phyloP scores from a whole-genome alignment of 2,329 filamentous ascomycete genomes.

The Dryadomyces quercus-mongolicae region DNA sequence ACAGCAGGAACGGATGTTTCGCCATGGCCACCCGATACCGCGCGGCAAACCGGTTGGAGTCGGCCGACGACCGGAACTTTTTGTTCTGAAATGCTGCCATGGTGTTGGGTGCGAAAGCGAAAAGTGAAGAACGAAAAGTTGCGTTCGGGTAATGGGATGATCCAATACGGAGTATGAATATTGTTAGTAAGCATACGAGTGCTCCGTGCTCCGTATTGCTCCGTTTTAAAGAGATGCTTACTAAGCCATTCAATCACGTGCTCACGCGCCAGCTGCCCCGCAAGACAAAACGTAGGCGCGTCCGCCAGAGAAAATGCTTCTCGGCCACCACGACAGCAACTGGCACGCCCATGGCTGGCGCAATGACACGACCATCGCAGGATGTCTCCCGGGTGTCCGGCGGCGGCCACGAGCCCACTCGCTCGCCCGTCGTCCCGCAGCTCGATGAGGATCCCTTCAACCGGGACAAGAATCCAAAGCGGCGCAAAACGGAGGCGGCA shows the following conservation, averaged over 20 bases:
- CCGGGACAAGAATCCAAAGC: slow-evolving; percentile 8
- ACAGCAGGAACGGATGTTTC: slow-evolving; percentile 78
- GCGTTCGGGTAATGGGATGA: neutral
- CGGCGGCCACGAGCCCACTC: slow-evolving; percentile 3
- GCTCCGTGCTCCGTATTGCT: too few relatives aligned
- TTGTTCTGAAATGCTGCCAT: slow-evolving; percentile 46
- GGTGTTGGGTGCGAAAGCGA: neutral
- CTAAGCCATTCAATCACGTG: neutral
- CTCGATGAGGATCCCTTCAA: slow-evolving; percentile 6
- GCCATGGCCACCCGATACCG: slow-evolving; percentile 65
- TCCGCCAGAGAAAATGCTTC: neutral
- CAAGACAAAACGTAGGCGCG: neutral
- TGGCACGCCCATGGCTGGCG: neutral
- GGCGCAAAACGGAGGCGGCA: slow-evolving; percentile 4
- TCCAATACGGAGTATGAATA: too few relatives aligned
- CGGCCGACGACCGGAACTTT: slow-evolving; percentile 55
- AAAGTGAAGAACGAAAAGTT: too few relatives aligned
- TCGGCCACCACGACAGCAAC: neutral
- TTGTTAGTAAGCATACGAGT: neutral
- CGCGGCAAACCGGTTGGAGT: slow-evolving; percentile 57
- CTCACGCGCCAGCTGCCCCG: neutral
- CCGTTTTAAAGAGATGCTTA: too few relatives aligned
- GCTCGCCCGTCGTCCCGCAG: neutral
- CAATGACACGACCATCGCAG: slow-evolving; percentile 5
- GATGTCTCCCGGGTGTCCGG: neutral